phyloP scores from a whole-genome alignment of 257 asterid genomes.

The Euphrasia confusa region DNA sequence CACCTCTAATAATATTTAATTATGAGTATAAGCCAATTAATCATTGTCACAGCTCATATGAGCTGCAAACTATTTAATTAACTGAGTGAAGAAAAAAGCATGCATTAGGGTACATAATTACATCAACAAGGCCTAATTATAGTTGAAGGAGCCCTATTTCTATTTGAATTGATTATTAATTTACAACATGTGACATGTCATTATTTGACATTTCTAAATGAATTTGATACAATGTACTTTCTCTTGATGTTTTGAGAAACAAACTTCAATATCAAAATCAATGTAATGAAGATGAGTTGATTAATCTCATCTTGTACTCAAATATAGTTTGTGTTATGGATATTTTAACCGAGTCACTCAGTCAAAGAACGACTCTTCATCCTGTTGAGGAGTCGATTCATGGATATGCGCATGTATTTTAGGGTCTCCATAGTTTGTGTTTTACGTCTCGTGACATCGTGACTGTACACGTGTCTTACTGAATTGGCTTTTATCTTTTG shows the following conservation, averaged over 20 bases:
- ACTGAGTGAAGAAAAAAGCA: not conserved
- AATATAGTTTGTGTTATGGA: too few relatives aligned
- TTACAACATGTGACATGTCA: not conserved
- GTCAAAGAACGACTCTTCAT: too few relatives aligned
- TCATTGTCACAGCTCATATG: conserved; percentile 9
- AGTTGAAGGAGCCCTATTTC: not conserved
- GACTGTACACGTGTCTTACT: not conserved
- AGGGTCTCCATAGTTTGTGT: too few relatives aligned
- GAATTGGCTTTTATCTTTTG: too few relatives aligned
- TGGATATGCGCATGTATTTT: too few relatives aligned
- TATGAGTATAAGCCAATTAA: not conserved
- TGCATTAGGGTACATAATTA: not conserved
- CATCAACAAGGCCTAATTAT: not conserved
- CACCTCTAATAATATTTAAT: not conserved
- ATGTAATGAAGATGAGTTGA: not conserved
- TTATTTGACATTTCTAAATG: not conserved
- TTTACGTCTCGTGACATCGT: too few relatives aligned
- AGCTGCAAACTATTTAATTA: not conserved
- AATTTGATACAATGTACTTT: not conserved
- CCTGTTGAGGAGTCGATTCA: too few relatives aligned
- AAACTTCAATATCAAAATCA: too few relatives aligned
- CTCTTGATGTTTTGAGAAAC: too few relatives aligned
- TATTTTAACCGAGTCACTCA: too few relatives aligned
- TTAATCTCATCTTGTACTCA: too few relatives aligned
- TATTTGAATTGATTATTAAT: not conserved